Conservation (phyloP, 2,329 filamentous ascomycete genomes). For the Talaromyces amestolkiae region DNA sequence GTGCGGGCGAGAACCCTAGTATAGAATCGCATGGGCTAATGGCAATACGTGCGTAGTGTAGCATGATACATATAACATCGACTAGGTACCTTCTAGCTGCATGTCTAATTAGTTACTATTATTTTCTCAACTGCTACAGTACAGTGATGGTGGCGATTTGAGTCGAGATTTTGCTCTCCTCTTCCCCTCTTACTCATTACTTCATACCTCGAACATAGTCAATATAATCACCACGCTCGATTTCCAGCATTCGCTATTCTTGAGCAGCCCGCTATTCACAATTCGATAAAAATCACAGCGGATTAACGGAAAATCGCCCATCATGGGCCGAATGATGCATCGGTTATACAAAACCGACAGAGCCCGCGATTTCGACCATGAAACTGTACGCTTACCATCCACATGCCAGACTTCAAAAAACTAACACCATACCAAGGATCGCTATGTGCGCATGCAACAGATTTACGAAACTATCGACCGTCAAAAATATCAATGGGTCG, state of each 20-base stretch:
- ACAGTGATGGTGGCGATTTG: background rate
- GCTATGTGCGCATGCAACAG: slow-evolving; percentile 44
- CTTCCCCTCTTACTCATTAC: background rate
- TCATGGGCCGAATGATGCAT: slow-evolving; percentile 36
- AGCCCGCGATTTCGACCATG: slow-evolving; percentile 45
- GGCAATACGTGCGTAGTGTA: background rate
- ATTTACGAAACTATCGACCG: slow-evolving; percentile 47
- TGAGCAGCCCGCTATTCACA: background rate
- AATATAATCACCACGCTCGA: background rate
- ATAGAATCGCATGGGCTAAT: background rate
- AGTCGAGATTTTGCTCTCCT: background rate
- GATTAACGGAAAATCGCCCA: background rate
- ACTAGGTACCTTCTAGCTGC: background rate
- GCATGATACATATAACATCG: background rate
- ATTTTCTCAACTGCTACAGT: background rate
- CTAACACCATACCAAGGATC: slow-evolving; percentile 31
- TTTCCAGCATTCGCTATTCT: background rate
- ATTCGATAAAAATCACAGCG: background rate
- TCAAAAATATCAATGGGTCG: slow-evolving; percentile 43
- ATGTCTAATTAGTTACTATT: background rate
- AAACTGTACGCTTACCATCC: slow-evolving; percentile 30
- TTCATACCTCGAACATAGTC: background rate
- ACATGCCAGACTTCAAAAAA: background rate
- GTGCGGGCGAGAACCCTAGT: background rate
- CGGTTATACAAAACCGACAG: slow-evolving; percentile 45